These are phyloP conservation scores for Trypanosoma boissoni DNA, from an alignment of 208 protist genomes.

Conservation along the genomic window DNA sequence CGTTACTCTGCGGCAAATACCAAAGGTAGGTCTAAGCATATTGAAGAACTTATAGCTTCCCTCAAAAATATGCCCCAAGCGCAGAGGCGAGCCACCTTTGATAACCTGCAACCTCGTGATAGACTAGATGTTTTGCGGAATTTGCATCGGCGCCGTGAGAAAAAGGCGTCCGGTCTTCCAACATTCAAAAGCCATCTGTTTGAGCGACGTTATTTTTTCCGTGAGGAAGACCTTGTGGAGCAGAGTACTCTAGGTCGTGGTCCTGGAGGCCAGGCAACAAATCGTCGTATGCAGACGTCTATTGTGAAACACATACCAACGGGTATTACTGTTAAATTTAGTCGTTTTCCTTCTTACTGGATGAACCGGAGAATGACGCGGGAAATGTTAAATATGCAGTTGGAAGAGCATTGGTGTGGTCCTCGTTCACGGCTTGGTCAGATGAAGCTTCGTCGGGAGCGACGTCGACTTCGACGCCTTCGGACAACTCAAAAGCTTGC, in stretches of 20 bases:
- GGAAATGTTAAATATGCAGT: slow-evolving; percentile 64
- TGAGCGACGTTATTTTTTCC: slow-evolving; percentile 71
- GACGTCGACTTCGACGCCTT: slow-evolving; percentile 7
- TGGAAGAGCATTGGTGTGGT: slow-evolving; percentile 71
- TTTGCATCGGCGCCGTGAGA: slow-evolving; percentile 32
- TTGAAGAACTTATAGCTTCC: slow-evolving; percentile 42
- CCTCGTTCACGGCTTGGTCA: slow-evolving; percentile 48
- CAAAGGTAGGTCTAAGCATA: slow-evolving; percentile 40
- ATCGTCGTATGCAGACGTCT: slow-evolving; percentile 82
- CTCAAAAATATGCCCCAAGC: slow-evolving; percentile 39
- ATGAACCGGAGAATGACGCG: slow-evolving; percentile 77
- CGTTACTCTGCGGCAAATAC: slow-evolving; percentile 65
- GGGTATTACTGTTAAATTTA: slow-evolving; percentile 74
- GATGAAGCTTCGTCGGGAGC: slow-evolving; percentile 19
- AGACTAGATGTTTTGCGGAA: slow-evolving; percentile 62
- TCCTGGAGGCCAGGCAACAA: slow-evolving; percentile 86
- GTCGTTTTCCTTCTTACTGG: slow-evolving; percentile 83
- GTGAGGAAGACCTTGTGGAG: slow-evolving; percentile 74
- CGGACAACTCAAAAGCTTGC: slow-evolving; percentile 12
- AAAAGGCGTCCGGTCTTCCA: slow-evolving; percentile 27
- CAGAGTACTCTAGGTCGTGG: slow-evolving; percentile 75
- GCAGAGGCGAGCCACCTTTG: slow-evolving; percentile 37
- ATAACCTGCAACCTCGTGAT: slow-evolving; percentile 53
- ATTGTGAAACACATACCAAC: slow-evolving; percentile 68
- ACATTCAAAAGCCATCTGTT: slow-evolving; percentile 61